Conservation (phyloP, 192 early-diverging fungal genomes). For the Dissophora ornata region DNA sequence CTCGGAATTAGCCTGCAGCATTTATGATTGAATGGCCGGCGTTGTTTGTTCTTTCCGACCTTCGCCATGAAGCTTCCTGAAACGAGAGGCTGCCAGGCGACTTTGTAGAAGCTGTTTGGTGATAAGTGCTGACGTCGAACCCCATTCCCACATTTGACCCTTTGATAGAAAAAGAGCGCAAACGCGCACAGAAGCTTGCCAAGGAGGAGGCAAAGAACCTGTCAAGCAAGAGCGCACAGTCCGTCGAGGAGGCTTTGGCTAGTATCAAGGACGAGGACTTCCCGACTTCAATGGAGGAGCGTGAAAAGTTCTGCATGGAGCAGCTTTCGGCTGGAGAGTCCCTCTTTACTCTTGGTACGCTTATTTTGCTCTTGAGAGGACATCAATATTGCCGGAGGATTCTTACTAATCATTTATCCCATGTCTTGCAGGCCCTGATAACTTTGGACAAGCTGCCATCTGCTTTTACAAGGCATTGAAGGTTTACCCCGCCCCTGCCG, state of each 20-base stretch:
- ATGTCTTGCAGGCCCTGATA: conserved; percentile 57
- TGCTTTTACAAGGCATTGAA: conserved; percentile 92
- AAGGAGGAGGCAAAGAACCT: conserved; percentile 57
- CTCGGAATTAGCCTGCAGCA: no score
- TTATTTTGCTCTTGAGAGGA: no score
- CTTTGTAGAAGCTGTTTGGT: no score
- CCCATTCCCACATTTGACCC: no score
- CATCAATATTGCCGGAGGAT: no score
- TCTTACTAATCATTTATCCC: not conserved
- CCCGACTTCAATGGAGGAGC: conserved; percentile 80
- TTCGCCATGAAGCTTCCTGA: no score
- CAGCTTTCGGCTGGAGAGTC: conserved; percentile 88
- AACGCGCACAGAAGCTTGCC: conserved; percentile 70
- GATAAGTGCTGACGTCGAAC: no score
- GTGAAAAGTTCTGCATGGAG: conserved; percentile 90
- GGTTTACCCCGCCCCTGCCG: conserved; percentile 95
- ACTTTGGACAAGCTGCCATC: conserved; percentile 79
- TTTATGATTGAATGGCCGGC: no score
- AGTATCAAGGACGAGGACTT: conserved; percentile 73
- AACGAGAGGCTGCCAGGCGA: no score
- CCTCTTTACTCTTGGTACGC: conserved; percentile 75
- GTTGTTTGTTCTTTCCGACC: no score
- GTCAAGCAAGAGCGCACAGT: conserved; percentile 49
- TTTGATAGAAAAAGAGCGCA: conserved; percentile 65
- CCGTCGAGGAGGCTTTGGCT: conserved; percentile 70